Evolutionary conservation across 78 protist species (phyloP).

Genomic region (Dictyostelium intermedium): DNA sequence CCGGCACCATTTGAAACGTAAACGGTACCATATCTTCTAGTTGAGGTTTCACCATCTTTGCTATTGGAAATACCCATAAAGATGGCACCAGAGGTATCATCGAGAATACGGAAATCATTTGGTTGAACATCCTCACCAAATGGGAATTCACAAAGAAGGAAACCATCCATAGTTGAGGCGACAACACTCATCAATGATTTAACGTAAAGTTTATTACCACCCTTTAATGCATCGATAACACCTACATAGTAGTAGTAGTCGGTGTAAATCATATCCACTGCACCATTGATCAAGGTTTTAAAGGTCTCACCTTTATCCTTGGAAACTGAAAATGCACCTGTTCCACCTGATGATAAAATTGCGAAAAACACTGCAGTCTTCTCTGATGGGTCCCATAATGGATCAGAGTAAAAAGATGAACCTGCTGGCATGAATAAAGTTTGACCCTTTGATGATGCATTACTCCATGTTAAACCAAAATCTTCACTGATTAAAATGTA

Average conservation of each 20-base stretch:
- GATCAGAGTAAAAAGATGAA: not conserved
- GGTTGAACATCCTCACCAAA: slow-evolving; percentile 51
- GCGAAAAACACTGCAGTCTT: not conserved
- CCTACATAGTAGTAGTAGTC: slow-evolving; percentile 14
- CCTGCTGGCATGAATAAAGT: not conserved
- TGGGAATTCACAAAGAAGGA: slow-evolving; percentile 35
- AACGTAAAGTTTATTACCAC: slow-evolving; percentile 31
- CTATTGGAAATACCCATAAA: slow-evolving; percentile 31
- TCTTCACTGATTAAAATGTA: not conserved
- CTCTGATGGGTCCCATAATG: not conserved
- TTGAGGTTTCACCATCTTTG: not conserved
- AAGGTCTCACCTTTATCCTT: slow-evolving; percentile 16
- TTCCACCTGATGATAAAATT: not conserved
- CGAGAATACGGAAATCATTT: slow-evolving; percentile 39
- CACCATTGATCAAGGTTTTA: not conserved
- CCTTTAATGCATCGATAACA: not conserved
- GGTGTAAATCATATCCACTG: slow-evolving; percentile 11
- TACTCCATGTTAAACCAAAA: slow-evolving; percentile 58
- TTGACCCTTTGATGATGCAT: not conserved
- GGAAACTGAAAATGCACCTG: not conserved
- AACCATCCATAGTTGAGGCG: slow-evolving; percentile 12
- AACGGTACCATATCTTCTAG: not conserved
- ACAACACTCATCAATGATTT: not conserved
- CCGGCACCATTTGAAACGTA: slow-evolving; percentile 29
- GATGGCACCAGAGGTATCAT: slow-evolving; percentile 23